Percentiles rank a stretch among this genome's conserved stretches.
phyloP scores from a whole-genome alignment of 805 yeast species.

The Hanseniaspora guilliermondii region DNA sequence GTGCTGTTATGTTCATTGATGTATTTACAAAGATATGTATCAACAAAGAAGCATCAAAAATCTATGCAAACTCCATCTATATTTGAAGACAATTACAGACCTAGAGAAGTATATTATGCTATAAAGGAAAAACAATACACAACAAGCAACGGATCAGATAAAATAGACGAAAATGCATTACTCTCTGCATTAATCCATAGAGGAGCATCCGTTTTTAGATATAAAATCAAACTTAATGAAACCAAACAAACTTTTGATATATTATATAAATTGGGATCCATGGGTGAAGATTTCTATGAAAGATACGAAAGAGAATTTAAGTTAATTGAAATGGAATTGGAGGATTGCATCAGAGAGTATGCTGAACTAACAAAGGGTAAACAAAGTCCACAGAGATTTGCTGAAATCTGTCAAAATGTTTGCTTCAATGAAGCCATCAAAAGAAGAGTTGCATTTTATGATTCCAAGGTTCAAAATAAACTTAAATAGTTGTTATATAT shows the following conservation, averaged over 20 bases:
- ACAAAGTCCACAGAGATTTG: conserved; percentile 69
- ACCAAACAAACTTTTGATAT: conserved; percentile 53
- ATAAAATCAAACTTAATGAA: conserved; percentile 73
- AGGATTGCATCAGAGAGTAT: conserved; percentile 64
- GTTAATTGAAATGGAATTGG: conserved; percentile 68
- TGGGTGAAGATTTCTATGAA: conserved; percentile 81
- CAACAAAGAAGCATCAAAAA: conserved; percentile 6
- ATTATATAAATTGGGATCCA: conserved; percentile 74
- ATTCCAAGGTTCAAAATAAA: conserved; percentile 6
- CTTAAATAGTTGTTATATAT: neutral
- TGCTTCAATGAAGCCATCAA: conserved; percentile 85
- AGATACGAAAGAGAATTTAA: conserved; percentile 67
- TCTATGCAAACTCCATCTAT: conserved; percentile 36
- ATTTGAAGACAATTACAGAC: conserved; percentile 49
- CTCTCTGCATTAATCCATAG: conserved; percentile 56
- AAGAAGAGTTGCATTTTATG: conserved; percentile 39
- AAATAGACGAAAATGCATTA: conserved; percentile 65
- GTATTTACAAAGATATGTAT: conserved; percentile 7
- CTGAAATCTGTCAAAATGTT: conserved; percentile 73
- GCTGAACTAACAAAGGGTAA: conserved; percentile 43
- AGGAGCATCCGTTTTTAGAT: conserved; percentile 79
- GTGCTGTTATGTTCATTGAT: conserved; percentile 1
- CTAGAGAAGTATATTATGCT: conserved; percentile 50
- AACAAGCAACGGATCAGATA: conserved; percentile 26
- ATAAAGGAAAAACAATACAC: conserved; percentile 35